Evolutionary conservation across 108 stramenopile genomes (phyloP).

Genomic region (Nitzschia palea): DNA sequence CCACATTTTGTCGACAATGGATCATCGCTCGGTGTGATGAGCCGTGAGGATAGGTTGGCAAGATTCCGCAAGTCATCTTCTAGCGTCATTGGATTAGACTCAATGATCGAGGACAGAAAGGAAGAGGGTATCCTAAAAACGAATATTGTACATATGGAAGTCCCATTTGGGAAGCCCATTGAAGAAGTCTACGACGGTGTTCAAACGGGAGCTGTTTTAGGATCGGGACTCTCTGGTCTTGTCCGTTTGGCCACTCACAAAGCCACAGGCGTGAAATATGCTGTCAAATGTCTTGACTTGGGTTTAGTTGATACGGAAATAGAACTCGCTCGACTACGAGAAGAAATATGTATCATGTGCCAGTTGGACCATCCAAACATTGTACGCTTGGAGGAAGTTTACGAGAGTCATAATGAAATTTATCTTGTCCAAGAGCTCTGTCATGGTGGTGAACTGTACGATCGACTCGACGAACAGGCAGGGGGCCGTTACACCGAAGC

Average conservation of each 20-base stretch:
- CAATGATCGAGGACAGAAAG: constrained; percentile 34
- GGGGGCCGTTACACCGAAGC: constrained; percentile 73
- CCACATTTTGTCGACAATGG: too few species aligned
- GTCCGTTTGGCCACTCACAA: constrained; percentile 70
- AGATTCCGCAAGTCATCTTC: constrained; percentile 37
- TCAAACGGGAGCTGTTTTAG: constrained; percentile 74
- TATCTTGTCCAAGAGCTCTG: constrained; percentile 92
- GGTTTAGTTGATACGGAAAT: constrained; percentile 64
- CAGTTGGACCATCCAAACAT: constrained; percentile 87
- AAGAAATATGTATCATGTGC: constrained; percentile 86
- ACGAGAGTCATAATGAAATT: constrained; percentile 72
- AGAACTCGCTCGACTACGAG: constrained; percentile 71
- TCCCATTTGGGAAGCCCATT: constrained; percentile 77
- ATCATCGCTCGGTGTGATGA: too few species aligned
- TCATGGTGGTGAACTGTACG: constrained; percentile 94
- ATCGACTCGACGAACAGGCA: constrained; percentile 84
- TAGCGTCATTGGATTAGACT: constrained; percentile 42
- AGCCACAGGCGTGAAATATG: constrained; percentile 62
- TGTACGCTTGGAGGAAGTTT: constrained; percentile 70
- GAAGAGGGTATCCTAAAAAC: constrained; percentile 24
- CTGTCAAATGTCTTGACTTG: constrained; percentile 79
- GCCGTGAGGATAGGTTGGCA: too few species aligned
- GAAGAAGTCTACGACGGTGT: constrained; percentile 84
- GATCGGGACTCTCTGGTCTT: constrained; percentile 74
- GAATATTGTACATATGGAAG: constrained; percentile 74